Evolutionary conservation across 2,329 filamentous ascomycete species (phyloP).

Genomic region (Diaporthe sp.): DNA sequence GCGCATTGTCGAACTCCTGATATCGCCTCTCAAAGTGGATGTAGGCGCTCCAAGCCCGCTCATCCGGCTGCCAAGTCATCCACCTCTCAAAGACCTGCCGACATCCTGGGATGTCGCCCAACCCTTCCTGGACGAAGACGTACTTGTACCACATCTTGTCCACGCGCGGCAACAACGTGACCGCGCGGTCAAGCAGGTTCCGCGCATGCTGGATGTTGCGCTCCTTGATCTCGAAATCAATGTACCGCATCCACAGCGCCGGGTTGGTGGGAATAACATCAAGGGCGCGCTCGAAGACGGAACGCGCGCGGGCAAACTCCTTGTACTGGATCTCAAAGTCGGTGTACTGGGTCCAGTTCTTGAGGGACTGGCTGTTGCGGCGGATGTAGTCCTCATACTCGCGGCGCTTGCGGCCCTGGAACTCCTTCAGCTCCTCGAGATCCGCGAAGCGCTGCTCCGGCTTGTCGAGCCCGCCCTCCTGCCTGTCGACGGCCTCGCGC

Average conservation of each 20-base stretch:
- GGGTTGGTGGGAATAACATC: constrained; percentile 92
- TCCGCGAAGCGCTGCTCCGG: constrained; percentile 96
- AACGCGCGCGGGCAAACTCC: constrained; percentile 91
- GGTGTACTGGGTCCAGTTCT: constrained; percentile 99
- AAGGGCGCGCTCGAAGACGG: constrained; percentile 93
- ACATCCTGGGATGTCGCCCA: constrained; percentile 93
- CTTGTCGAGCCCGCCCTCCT: constrained; percentile 88
- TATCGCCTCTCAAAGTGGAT: constrained; percentile 98
- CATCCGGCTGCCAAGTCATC: constrained; percentile 98
- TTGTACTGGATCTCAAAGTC: constrained; percentile 99
- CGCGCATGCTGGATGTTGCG: constrained; percentile 97
- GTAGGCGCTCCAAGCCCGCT: constrained; percentile 94
- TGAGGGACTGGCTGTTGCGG: constrained; percentile 94
- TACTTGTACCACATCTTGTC: constrained; percentile 99
- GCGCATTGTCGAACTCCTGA: constrained; percentile 89
- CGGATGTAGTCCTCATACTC: constrained; percentile 99
- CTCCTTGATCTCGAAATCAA: constrained; percentile 93
- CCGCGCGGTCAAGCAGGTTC: constrained; percentile 94
- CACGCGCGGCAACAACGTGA: constrained; percentile 89
- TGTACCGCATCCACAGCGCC: constrained; percentile 90
- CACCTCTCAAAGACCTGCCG: constrained; percentile 96
- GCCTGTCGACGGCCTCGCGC: constrained; percentile 95
- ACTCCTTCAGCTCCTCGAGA: constrained; percentile 97
- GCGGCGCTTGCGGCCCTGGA: constrained; percentile 93
- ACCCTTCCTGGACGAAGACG: constrained; percentile 98